Percentiles rank a stretch among this genome's conserved stretches.
Evolutionary conservation across 352 stramenopile species (phyloP).

Genomic region (Globisporangium mamillatum): DNA sequence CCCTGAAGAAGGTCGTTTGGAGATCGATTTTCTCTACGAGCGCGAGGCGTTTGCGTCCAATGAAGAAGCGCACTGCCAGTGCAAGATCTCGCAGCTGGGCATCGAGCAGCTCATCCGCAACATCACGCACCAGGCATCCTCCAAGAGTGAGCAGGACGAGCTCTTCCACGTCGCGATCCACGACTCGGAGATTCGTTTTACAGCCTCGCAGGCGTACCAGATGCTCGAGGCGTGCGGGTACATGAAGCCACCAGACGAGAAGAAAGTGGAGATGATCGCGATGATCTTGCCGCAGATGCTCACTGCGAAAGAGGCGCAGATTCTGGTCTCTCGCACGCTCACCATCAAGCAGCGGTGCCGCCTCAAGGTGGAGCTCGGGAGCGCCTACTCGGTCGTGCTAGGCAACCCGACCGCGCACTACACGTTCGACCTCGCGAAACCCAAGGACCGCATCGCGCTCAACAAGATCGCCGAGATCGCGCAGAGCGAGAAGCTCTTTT

Average conservation of each 20-base stretch:
- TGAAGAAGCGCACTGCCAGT: conserved; percentile 49
- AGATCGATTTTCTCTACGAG: conserved; percentile 81
- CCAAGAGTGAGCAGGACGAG: conserved; percentile 69
- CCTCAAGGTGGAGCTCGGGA: conserved; percentile 81
- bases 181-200: conserved; percentile 81
- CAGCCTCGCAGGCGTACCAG: conserved; percentile 71
- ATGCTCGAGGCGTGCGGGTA: conserved; percentile 76
- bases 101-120: conserved; percentile 77
- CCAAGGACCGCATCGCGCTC: conserved; percentile 70
- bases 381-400: conserved; percentile 78
- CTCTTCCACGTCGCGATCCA: conserved; percentile 75
- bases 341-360: conserved; percentile 68
- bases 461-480: conserved; percentile 83
- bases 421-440: conserved; percentile 68
- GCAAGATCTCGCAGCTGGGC: conserved; percentile 62
- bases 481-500: conserved; percentile 81
- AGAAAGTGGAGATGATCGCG: conserved; percentile 65
- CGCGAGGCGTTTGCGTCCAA: conserved; percentile 60
- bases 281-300: conserved; percentile 84
- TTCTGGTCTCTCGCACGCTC: conserved; percentile 61
- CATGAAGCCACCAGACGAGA: conserved; percentile 39
- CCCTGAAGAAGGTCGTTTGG: conserved; percentile 53
- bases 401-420: conserved; percentile 86
- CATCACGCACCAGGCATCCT: conserved; percentile 44
- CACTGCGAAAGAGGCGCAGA: conserved; percentile 69